Evolutionary conservation across 176 grass and related monocot genomes (phyloP), one percentile per base, ranked within the genome.

Genomic region (Paspalum notatum): DNA sequence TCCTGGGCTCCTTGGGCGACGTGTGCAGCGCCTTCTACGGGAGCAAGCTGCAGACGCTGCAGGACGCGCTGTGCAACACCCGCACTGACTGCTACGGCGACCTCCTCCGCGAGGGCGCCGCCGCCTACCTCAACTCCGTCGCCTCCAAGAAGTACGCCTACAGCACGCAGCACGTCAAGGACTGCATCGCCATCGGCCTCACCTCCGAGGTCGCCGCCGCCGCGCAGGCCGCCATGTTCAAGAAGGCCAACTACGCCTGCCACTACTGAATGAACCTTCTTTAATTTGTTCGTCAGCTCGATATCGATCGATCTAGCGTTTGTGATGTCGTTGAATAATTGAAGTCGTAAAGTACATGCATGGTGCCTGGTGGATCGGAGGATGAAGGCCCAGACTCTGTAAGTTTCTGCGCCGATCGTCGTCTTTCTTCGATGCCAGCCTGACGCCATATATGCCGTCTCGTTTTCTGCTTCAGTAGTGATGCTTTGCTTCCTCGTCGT

Each of bases 81-180:
- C 80, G 88, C 43, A 85, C 9, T 27, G 92, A 93, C 83, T 87
- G 88, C 72, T 84, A 91, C 72, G 90, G 95, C 58, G 90, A 89
- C 70, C 91, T 98, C 43, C 89, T 95, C 40, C 88, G 86, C 0
- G 92, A 98, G 74, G 95, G 92, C 59, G 90, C 95, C 41, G 95
- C 95, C 41, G 86, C 95, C 0, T 93, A 85, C 63, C 93, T 98
- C 86, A 98, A 98, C 86, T 85, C 95, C 71, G 14, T 92, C 64
- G 92, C 83, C 56, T 62, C 85, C 72, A 44, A 65, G 18, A 63
- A 84, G 53, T 89, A 85, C 81, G 81, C 88, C 39, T 89, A 89
- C 83, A 76, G 46, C 51, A 78, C 73, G 47, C 74, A 91, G 53
- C 90, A 98, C 64, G 95, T 98, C 44, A 81, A 86, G 83, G 78